Percentiles rank a stretch among this genome's conserved stretches.
Evolutionary conservation across 106 monocot genomes (phyloP).

Genomic region (Amphibolis antarctica): DNA sequence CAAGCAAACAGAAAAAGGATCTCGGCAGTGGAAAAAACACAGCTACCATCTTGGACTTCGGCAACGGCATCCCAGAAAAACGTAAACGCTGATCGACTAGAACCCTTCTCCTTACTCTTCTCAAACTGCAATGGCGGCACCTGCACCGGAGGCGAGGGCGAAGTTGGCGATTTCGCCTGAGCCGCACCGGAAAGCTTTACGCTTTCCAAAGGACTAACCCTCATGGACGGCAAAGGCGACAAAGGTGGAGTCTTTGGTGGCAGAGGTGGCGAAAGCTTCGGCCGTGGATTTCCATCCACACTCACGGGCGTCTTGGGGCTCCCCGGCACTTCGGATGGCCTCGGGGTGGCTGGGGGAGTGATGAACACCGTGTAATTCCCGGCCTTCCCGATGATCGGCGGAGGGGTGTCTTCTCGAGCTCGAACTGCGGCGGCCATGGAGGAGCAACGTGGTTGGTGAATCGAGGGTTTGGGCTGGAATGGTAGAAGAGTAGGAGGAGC

Average conservation of each 20-base stretch:
- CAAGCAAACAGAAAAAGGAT: not conserved
- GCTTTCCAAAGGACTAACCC: not conserved
- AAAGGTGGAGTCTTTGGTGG: conserved; percentile 8
- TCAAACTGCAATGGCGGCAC: conserved; percentile 76
- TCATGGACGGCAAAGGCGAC: not conserved
- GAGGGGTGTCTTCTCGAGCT: conserved; percentile 31
- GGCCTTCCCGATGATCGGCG: conserved; percentile 65
- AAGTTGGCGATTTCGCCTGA: conserved; percentile 1
- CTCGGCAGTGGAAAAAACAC: not conserved
- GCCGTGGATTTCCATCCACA: not conserved
- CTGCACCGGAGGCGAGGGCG: conserved; percentile 47
- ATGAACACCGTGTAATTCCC: conserved; percentile 82
- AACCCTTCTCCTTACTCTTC: conserved; percentile 23
- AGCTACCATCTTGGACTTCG: conserved; percentile 69
- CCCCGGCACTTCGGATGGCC: conserved; percentile 14
- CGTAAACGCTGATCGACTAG: conserved; percentile 22
- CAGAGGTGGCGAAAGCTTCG: not conserved
- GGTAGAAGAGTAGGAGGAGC: no score
- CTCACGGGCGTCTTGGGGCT: not conserved
- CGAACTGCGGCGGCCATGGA: conserved; percentile 26
- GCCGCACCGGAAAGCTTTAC: not conserved
- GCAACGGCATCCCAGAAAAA: conserved; percentile 82
- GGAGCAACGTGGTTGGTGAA: not conserved
- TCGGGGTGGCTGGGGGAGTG: conserved; percentile 51
- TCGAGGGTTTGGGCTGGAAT: not conserved